Percentiles rank a stretch among this genome's conserved stretches.
phyloP scores from a whole-genome alignment of 371 early-diverging fungal species.

The Umbelopsis sp. region DNA sequence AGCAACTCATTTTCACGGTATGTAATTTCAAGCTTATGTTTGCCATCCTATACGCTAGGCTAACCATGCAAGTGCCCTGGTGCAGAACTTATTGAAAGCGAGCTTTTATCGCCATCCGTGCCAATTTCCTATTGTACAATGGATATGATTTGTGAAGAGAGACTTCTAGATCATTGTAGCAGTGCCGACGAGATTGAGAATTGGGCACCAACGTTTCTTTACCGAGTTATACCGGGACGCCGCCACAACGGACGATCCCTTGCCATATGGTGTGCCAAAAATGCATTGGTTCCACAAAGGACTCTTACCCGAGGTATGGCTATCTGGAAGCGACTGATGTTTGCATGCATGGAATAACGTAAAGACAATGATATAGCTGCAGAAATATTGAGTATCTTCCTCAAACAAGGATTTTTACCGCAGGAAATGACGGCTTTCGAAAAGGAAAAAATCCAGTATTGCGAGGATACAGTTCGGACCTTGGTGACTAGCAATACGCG shows the following conservation, averaged over 20 bases:
- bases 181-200: not conserved
- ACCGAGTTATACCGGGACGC: constrained; percentile 42
- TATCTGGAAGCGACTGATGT: not conserved
- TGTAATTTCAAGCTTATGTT: too few species aligned
- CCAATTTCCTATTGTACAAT: constrained; percentile 29
- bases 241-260: constrained; percentile 35
- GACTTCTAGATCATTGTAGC: constrained; percentile 12
- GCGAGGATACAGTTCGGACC: constrained; percentile 7
- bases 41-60: too few species aligned
- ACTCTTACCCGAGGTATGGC: constrained; percentile 53
- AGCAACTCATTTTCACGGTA: constrained; percentile 73
- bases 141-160: constrained; percentile 33
- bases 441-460: not conserved
- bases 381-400: not conserved
- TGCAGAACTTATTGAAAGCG: constrained; percentile 29
- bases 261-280: constrained; percentile 62
- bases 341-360: not conserved
- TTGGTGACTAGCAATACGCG: constrained; percentile 4
- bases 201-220: constrained; percentile 56
- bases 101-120: constrained; percentile 17
- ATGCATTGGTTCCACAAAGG: constrained; percentile 53
- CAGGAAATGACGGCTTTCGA: not conserved
- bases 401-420: not conserved
- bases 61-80: too few species aligned
- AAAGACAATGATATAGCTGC: not conserved